These are phyloP conservation scores for Fusarium brachygibbosum DNA, from an alignment of 2,329 filamentous ascomycete genomes.

Conservation along the genomic window DNA sequence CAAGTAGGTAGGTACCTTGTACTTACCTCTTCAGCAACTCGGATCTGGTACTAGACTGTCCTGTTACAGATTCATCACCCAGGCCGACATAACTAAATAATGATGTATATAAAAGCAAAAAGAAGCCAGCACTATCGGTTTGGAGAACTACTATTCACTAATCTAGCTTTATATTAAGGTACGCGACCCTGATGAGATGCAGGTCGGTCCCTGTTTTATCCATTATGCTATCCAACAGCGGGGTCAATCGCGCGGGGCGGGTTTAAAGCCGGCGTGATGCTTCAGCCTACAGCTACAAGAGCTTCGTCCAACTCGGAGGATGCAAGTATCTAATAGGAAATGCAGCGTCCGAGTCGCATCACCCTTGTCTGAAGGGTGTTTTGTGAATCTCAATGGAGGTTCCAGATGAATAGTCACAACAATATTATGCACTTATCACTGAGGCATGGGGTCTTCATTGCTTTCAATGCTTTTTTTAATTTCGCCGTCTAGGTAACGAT, in stretches of 20 bases:
- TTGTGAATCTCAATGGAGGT: not conserved
- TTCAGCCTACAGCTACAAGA: not conserved
- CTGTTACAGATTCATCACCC: constrained; percentile 17
- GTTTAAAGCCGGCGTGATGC: not conserved
- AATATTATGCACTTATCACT: not conserved
- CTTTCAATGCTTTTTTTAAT: constrained; percentile 19
- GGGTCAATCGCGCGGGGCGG: constrained; percentile 22
- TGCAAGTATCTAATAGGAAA: too few species aligned
- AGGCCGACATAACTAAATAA: not conserved
- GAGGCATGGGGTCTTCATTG: not conserved
- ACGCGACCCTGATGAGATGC: not conserved
- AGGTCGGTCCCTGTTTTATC: constrained; percentile 16
- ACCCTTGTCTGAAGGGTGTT: too few species aligned
- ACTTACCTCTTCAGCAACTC: constrained; percentile 27
- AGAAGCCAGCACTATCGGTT: too few species aligned
- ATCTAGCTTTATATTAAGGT: not conserved
- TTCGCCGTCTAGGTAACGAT: constrained; percentile 9
- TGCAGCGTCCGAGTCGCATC: too few species aligned
- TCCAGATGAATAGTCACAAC: not conserved
- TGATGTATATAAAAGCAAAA: not conserved
- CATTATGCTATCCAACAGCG: constrained; percentile 15
- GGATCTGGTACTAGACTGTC: not conserved
- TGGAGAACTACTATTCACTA: not conserved
- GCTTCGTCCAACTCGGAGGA: not conserved
- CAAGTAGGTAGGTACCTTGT: too few species aligned